phyloP scores from a whole-genome alignment of 768 basidiomycete species.

The Candolleomyces eurysporus region DNA sequence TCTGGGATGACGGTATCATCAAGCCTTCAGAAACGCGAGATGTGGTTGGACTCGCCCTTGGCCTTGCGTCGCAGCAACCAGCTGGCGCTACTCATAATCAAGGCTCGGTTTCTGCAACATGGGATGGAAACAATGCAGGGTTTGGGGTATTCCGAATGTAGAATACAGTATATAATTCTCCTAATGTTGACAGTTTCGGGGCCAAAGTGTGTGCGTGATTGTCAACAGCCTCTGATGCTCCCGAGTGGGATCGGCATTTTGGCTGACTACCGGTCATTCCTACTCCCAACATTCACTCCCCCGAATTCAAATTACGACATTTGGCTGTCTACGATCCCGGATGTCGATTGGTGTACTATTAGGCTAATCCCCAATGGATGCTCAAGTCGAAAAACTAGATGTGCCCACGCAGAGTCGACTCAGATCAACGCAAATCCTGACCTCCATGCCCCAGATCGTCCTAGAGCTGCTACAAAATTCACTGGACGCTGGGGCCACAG shows the following conservation, averaged over 20 bases:
- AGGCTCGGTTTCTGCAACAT: slow-evolving; percentile 43
- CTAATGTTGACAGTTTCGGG: no score
- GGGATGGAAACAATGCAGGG: slow-evolving; percentile 69
- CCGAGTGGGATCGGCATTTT: no score
- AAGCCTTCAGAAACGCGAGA: slow-evolving; percentile 86
- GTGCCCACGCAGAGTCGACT: slow-evolving; percentile 64
- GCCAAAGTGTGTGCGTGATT: no score
- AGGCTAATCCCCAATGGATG: not conserved
- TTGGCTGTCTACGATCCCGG: not conserved
- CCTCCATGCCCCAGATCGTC: slow-evolving; percentile 75
- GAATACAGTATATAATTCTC: no score
- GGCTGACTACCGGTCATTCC: no score
- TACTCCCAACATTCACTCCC: no score
- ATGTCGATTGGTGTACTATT: not conserved
- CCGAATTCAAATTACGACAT: no score
- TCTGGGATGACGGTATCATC: slow-evolving; percentile 95
- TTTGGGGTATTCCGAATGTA: slow-evolving; percentile 93
- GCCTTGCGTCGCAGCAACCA: slow-evolving; percentile 55
- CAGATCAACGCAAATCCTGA: slow-evolving; percentile 82
- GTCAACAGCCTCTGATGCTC: no score
- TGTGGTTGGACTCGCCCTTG: slow-evolving; percentile 84
- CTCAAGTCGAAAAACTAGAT: slow-evolving; percentile 48
- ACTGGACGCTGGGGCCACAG: slow-evolving; percentile 73
- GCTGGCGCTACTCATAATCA: slow-evolving; percentile 11
- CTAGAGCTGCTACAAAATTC: slow-evolving; percentile 90